Base-by-base conservation (phyloP, 1,284 basidiomycete species). In the Wolfiporia cocos region DNA sequence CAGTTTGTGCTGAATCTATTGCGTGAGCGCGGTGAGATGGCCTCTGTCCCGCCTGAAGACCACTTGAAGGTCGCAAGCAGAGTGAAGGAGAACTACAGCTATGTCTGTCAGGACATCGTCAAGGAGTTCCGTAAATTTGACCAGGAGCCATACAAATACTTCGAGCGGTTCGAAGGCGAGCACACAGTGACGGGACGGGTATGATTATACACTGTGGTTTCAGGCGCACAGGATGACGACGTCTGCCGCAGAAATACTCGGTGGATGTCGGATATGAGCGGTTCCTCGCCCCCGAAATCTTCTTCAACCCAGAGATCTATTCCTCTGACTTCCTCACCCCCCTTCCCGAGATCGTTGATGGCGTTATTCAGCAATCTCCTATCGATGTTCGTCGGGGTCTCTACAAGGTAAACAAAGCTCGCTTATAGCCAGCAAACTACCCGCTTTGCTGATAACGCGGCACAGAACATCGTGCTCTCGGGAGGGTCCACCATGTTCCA, bases 271-370 rank as follows among this genome's bases (percentile, higher is more conserved):
- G 96, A 17, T 99, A 98, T 67, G 96, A 99, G 66, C 91, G 96
- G 28, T 99, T 99, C 79, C 81, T 99, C 30, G 95, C 95, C 0
- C 93, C 96, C 4, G 96, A 99, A 64, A 96, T 99, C 62, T 98
- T 99, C 73, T 99, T 99, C 78, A 99, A 99, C 68, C 96, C 96
- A 10, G 96, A 99, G 64, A 97, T 99, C 56, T 92, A 89, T 64
- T 95, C 91, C 0, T 96, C 92, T 35, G 96, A 99, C 66, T 99
- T 98, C 76, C 68, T 99, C 48, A 98, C 95, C 2, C 96, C 96
- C 3, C 76, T 99, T 3, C 94, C 96, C 1, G 85, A 97, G 51
- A 92, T 99, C 32, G 96, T 99, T 43, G 96, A 99, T 58, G 81
- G 81, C 43, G 95, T 97, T 46, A 98, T 99, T 53, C 92, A 96